These are phyloP conservation scores for Globisporangium spinosum DNA, from an alignment of 352 stramenopile species.

Conservation along the genomic window DNA sequence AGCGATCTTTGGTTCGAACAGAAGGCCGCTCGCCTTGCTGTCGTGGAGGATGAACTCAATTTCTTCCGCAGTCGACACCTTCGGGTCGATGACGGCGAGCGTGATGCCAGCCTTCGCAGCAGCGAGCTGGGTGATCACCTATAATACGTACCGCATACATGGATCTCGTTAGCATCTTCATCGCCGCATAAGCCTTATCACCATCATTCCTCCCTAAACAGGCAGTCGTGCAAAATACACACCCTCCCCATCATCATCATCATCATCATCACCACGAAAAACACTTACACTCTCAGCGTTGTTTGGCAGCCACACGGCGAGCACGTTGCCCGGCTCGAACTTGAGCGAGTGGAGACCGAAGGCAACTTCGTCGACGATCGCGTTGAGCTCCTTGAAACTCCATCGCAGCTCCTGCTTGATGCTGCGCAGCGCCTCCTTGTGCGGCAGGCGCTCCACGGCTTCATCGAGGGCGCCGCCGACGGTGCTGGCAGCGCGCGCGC, in stretches of 20 bases:
- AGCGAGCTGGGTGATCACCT: slow-evolving; percentile 77
- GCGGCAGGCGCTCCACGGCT: slow-evolving; percentile 68
- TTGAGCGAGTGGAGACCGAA: slow-evolving; percentile 74
- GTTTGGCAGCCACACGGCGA: slow-evolving; percentile 85
- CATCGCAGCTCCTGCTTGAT: slow-evolving; percentile 82
- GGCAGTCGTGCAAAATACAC: background rate
- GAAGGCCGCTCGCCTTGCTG: slow-evolving; percentile 66
- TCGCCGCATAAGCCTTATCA: background rate
- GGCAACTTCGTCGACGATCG: slow-evolving; percentile 68
- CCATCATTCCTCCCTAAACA: background rate
- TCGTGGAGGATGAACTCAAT: slow-evolving; percentile 83
- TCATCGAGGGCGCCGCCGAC: slow-evolving; percentile 70
- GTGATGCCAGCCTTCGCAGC: slow-evolving; percentile 82
- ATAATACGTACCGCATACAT: background rate
- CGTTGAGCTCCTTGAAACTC: slow-evolving; percentile 84
- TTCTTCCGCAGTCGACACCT: slow-evolving; percentile 68
- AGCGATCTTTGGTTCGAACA: slow-evolving; percentile 84
- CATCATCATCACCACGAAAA: background rate
- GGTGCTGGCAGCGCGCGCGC: slow-evolving; percentile 50
- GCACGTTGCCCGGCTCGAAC: slow-evolving; percentile 66
- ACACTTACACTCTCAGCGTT: slow-evolving; percentile 64
- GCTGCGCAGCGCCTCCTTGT: slow-evolving; percentile 84
- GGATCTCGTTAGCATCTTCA: background rate
- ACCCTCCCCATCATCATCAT: background rate
- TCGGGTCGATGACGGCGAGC: slow-evolving; percentile 74